These are phyloP conservation scores for Monosporascus sp. DNA, from an alignment of 2,329 filamentous ascomycete genomes.

Conservation along the genomic window DNA sequence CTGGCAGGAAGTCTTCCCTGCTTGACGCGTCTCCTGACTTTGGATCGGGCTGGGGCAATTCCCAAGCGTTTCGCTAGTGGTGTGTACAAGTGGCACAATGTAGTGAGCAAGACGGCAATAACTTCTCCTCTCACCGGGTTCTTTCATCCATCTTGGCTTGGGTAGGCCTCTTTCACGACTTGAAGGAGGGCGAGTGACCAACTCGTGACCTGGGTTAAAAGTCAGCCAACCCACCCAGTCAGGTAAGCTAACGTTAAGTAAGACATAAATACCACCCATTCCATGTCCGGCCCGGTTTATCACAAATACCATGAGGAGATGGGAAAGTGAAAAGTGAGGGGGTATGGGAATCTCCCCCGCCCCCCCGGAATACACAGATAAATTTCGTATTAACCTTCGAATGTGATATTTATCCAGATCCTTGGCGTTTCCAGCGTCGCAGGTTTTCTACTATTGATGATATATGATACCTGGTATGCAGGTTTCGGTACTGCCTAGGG, in stretches of 20 bases:
- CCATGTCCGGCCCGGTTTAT: not conserved
- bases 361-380: not conserved
- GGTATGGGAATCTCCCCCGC: not conserved
- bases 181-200: not conserved
- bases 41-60: not conserved
- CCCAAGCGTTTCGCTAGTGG: not conserved
- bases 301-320: not conserved
- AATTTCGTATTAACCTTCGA: not conserved
- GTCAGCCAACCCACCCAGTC: not conserved
- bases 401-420: too few species aligned
- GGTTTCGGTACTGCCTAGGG: too few species aligned
- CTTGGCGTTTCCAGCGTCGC: too few species aligned
- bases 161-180: not conserved
- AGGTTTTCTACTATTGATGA: too few species aligned
- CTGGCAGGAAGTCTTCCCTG: not conserved
- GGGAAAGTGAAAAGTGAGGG: not conserved
- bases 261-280: not conserved
- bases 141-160: not conserved
- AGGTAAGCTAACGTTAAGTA: not conserved
- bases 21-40: not conserved
- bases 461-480: too few species aligned
- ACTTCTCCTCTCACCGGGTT: not conserved
- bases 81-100: constrained; percentile 4
- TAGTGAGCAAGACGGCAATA: constrained; percentile 1
- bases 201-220: not conserved